Base-by-base conservation (phyloP, 192 early-diverging fungal species). In the Entomortierella chlamydospora region DNA sequence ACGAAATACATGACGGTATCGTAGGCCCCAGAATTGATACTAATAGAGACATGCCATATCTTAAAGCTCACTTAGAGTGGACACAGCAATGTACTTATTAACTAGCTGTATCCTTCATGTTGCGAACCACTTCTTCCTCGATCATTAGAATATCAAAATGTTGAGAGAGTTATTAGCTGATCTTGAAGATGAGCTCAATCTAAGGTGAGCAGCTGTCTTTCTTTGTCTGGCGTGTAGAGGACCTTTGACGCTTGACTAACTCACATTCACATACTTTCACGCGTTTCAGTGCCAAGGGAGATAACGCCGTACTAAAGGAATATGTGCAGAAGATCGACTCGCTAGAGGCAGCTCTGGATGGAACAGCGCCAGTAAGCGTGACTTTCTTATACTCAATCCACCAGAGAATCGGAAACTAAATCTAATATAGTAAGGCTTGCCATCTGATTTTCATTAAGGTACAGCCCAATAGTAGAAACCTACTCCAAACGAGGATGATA, bases 101-200 rank as follows among this genome's bases (percentile, higher is more conserved):
- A n/a, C n/a, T n/a, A n/a, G n/a, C n/a, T n/a, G n/a, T n/a, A n/a
- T n/a, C n/a, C n/a, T n/a, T n/a, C n/a, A n/a, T n/a, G n/a, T n/a
- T n/a, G n/a, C n/a, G n/a, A n/a, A n/a, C n/a, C n/a, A n/a, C n/a
- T n/a, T n/a, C n/a, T n/a, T n/a, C n/a, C n/a, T n/a, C 55, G 10
- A 20, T 42, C 22, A 41, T 31, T 64, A 79, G 76, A 70, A 64
- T 29, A 70, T 79, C 41, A 79, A 57, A 30, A 54, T 63, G 22
- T 23, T 79, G 6, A 50, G 49, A 1, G 57, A 49, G 0, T 66
- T 79, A 68, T 37, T 79, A 34, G 41, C 41, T 15, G 63, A 49
- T 17, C 30, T 79, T 37, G 68, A 70, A 42, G 56, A 79, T 22
- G 76, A 79, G 10, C 50, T 69, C 12, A 50, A 47, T 29, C 26